phyloP scores from a whole-genome alignment of 352 stramenopile species.

The Phytophthora boehmeriae region DNA sequence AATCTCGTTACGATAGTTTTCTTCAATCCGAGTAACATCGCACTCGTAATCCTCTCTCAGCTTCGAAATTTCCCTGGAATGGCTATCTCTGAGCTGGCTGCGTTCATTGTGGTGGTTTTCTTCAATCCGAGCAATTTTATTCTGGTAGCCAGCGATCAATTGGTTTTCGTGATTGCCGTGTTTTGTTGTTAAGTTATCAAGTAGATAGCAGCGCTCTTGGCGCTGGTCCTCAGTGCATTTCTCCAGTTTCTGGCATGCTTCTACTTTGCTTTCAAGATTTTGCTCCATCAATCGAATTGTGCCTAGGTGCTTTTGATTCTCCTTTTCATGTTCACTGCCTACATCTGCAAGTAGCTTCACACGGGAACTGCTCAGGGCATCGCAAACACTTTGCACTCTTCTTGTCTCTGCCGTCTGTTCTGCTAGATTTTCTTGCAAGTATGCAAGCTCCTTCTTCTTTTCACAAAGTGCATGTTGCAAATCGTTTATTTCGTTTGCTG shows the following conservation, averaged over 20 bases:
- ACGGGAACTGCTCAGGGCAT: constrained; percentile 9
- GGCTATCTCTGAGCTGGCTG: constrained; percentile 11
- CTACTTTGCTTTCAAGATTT: constrained; percentile 16
- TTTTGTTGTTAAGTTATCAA: constrained; percentile 21
- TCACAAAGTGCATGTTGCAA: constrained; percentile 27
- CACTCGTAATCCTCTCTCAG: constrained; percentile 1
- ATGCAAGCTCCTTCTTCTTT: constrained; percentile 33
- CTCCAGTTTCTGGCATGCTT: constrained; percentile 19
- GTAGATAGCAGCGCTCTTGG: constrained; percentile 27
- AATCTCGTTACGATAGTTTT: constrained; percentile 6
- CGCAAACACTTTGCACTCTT: constrained; percentile 20
- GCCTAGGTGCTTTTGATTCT: constrained; percentile 9
- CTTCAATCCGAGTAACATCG: not conserved
- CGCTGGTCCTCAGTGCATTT: constrained; percentile 21
- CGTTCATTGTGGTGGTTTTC: constrained; percentile 12
- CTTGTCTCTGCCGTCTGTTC: constrained; percentile 24
- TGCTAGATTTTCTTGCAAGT: constrained; percentile 32
- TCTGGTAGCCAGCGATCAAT: not conserved
- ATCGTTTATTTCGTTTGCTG: constrained; percentile 20
- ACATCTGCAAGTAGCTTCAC: constrained; percentile 16
- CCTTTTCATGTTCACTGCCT: constrained; percentile 14
- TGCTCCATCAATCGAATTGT: constrained; percentile 16
- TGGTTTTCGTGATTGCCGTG: constrained; percentile 18
- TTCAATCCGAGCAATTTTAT: constrained; percentile 12
- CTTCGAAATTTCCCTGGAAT: not conserved